Conservation (phyloP, 176 grass and related monocot species). For the Aegilops umbellulata region DNA sequence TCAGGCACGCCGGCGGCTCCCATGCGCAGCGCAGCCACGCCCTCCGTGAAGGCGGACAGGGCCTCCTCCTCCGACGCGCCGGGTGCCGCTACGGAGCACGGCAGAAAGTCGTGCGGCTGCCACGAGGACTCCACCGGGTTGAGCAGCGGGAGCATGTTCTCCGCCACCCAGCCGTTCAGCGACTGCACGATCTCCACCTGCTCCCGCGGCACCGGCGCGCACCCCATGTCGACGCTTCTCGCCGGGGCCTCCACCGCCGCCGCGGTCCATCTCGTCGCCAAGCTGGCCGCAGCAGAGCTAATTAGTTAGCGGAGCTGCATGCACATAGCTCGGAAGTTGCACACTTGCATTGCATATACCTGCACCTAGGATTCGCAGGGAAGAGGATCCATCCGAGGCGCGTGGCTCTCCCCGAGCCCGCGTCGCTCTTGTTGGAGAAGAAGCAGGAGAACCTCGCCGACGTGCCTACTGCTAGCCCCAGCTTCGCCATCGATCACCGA, state of each 20-base stretch:
- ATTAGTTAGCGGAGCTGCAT: background rate
- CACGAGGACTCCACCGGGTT: constrained; percentile 40
- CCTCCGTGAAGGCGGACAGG: constrained; percentile 2
- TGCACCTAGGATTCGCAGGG: background rate
- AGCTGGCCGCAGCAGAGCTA: background rate
- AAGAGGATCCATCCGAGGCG: background rate
- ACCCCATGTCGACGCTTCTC: background rate
- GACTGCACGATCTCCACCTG: constrained; percentile 29
- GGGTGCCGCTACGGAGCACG: background rate
- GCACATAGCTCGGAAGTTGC: too few species aligned
- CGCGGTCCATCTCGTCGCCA: background rate
- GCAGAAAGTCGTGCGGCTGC: constrained; percentile 55
- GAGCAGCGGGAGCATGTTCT: constrained; percentile 49
- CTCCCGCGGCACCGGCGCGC: constrained; percentile 20
- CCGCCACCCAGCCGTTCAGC: constrained; percentile 41
- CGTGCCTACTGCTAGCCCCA: background rate
- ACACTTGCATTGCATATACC: background rate
- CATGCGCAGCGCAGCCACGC: background rate
- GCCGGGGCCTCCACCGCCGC: background rate
- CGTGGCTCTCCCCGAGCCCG: background rate
- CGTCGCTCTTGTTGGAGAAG: background rate
- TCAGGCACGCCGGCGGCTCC: constrained; percentile 16
- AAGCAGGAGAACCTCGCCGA: background rate
- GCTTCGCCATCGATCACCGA: background rate
- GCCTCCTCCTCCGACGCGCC: background rate